Base-by-base conservation (phyloP, 768 basidiomycete species). In the Asterophora lycoperdoides region DNA sequence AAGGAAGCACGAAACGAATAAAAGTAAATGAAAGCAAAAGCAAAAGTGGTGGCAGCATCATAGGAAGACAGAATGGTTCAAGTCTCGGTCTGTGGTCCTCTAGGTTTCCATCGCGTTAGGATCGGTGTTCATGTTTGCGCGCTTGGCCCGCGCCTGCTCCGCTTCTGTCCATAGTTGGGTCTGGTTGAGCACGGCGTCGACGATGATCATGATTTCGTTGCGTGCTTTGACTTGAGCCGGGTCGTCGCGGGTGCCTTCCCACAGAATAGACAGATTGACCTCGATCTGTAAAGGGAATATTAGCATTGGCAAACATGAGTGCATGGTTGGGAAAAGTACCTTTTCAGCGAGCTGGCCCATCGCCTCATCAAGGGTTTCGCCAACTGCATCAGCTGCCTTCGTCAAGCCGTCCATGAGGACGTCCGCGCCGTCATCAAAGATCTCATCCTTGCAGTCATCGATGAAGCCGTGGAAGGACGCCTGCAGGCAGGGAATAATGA, bases 201-300 rank as follows among this genome's bases (percentile, higher is more conserved):
- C 68, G 5, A 66, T 57, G 15, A 68, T 61, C 42, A 78, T 61
- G 13, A 75, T 64, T 18, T 68, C 63, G n/a, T 60, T 52, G 29
- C 78, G 70, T 4, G 67, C 65, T 44, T 51, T 63, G 36, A 68
- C 60, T 59, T 81, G 78, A 26, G 60, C 60, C 8, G 76, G 75
- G 60, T 74, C 73, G 53, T 81, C 78, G 28, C 67, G 67, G 2
- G 68, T 59, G 17, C 70, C 76, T 60, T 82, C 80, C 81, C 81
- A 83, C 7, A 84, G 71, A 6, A 82, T 75, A 8, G 80, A 70
- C 48, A 84, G 54, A 55, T 71, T 79, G 53, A 81, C 78, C 63
- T 78, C 77, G 39, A 78, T 61, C 74, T 77, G 53, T 8, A 34
- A 13, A 41, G 34, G 37, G 11, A 41, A 33, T 4, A 29, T 26